A percentile compares a stretch with the other conserved stretches of the same genome.
These are phyloP conservation scores for Neurospora terricola DNA, from an alignment of 495 filamentous ascomycete genomes.

Conservation along the genomic window DNA sequence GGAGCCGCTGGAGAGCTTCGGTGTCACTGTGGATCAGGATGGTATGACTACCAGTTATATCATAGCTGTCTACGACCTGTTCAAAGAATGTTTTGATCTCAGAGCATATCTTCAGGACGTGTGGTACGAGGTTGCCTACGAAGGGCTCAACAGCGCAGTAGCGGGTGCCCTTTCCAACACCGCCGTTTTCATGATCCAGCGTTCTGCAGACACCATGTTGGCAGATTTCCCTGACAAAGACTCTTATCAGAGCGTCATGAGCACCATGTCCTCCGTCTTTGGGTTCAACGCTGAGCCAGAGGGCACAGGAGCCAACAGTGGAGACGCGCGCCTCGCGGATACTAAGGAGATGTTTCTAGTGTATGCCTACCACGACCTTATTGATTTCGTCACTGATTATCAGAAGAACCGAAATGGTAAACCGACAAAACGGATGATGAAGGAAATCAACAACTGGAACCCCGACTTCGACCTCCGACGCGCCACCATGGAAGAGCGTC, in stretches of 20 bases:
- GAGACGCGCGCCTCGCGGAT: conserved; percentile 16
- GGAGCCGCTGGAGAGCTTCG: conserved; percentile 33
- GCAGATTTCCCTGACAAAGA: conserved; percentile 32
- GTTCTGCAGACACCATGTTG: conserved; percentile 22
- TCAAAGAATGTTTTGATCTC: conserved; percentile 22
- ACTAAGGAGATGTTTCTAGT: conserved; percentile 32
- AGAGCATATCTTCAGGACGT: conserved; percentile 27
- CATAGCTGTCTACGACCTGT: conserved; percentile 28
- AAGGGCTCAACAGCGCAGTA: conserved; percentile 34
- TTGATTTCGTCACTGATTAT: conserved; percentile 39
- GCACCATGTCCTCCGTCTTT: conserved; percentile 24
- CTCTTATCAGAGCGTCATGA: conserved; percentile 28
- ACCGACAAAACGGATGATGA: conserved; percentile 34
- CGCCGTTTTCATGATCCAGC: conserved; percentile 30
- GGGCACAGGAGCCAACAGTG: neutral
- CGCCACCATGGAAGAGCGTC: conserved; percentile 26
- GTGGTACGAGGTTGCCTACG: conserved; percentile 38
- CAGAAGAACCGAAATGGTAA: conserved; percentile 34
- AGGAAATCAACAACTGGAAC: conserved; percentile 31
- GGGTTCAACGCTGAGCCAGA: conserved; percentile 3
- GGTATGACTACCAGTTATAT: conserved; percentile 25
- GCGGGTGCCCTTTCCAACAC: conserved; percentile 34
- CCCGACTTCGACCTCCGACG: conserved; percentile 30
- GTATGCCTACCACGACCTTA: conserved; percentile 28
- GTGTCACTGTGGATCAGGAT: conserved; percentile 23